Evolutionary conservation across 139 green algal species (phyloP), one percentile per base, ranked within the genome.

Genomic region (Desmodesmus armatus): DNA sequence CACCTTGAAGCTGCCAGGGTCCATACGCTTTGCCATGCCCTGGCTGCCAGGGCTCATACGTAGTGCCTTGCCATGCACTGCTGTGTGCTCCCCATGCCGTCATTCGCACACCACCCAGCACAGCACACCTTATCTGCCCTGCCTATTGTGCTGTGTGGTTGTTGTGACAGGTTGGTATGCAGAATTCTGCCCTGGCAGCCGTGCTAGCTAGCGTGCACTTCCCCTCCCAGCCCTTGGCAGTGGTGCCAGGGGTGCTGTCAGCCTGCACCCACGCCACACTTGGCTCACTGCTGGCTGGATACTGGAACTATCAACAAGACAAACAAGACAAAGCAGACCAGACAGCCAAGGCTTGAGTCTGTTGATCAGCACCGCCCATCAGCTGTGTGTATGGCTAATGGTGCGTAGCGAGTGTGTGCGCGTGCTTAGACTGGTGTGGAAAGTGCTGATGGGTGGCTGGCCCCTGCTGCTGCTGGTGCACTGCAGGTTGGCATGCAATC

Each of bases 181-280:
- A 86, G 35, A 80, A 72, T 53, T 72, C 43, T 27, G 80, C 80
- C 1, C 80, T 86, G 17, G 80, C 80, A 43, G 91, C 88, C 0
- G 91, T 94, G 71, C 88, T 94, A 31, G 91, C 91, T 39, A 82
- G 88, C 63, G 43, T 92, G 44, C 91, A 94, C 69, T 94, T 94
- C 73, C 27, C 83, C 0, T 73, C 90, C 41, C 40, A 92, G 13
- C 89, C 89, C 33, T 72, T 86, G 43, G 80, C 92, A 29, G 91
- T 94, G 72, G 91, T 89, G 23, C 87, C 91, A 0, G 92, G 91
- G 79, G 87, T 94, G 66, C 79, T 92, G 66, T 89, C 77, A n/a
- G 91, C 89, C 0, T 92, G 89, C 81, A 91, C 88, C 3, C 89
- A 92, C 29, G 87, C 87, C 6, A 89, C 78, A 6, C 58, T 94